Base-by-base conservation (phyloP, 2,329 filamentous ascomycete genomes). In the Ceratocystiopsis sp. region DNA sequence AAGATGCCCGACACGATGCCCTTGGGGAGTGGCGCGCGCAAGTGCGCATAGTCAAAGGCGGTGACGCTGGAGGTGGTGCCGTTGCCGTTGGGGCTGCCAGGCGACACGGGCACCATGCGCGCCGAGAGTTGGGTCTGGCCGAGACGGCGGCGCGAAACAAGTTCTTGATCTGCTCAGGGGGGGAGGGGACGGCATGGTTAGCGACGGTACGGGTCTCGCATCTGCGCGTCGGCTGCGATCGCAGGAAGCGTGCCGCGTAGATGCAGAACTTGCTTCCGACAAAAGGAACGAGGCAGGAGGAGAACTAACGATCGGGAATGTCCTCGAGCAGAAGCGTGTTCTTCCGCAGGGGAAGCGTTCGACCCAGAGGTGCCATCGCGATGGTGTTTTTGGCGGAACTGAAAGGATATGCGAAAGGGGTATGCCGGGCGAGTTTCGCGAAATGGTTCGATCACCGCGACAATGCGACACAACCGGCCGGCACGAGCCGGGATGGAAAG, bases 1-100 rank as follows among this genome's bases (percentile, higher is more conserved):
- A 96, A 96, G 55, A 98, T 93, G 56, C 91, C 91, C 7, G 87
- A 94, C 25, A 78, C 75, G 52, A 96, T 79, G 50, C 91, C 86
- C 61, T 87, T 91, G 41, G 91, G 91, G 39, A 98, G 66, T 14
- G 91, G 89, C 47, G 87, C 89, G 56, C 89, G 82, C 41, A 98
- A 71, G 59, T 98, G 91, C 50, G 87, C 89, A 61, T 98, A 98
- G 62, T 96, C 91, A 59, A 98, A 94, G 39, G 80, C 76, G 42
- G 84, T 85, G 47, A 91, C 68, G 52, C 80, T 78, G 39, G 80
- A 76, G 42, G 84, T 85, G 47, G 91, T 67, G 52, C 80, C 78
- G 51, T 80, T 71, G 39, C 76, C 68, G 58, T 84, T 84, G 45
- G 78, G 75, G 49, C 78, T 80, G 35, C 73, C 71, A 11, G 75